These are phyloP conservation scores for Trichophyton rubrum DNA, from an alignment of 2,329 filamentous ascomycete genomes.

Conservation along the genomic window DNA sequence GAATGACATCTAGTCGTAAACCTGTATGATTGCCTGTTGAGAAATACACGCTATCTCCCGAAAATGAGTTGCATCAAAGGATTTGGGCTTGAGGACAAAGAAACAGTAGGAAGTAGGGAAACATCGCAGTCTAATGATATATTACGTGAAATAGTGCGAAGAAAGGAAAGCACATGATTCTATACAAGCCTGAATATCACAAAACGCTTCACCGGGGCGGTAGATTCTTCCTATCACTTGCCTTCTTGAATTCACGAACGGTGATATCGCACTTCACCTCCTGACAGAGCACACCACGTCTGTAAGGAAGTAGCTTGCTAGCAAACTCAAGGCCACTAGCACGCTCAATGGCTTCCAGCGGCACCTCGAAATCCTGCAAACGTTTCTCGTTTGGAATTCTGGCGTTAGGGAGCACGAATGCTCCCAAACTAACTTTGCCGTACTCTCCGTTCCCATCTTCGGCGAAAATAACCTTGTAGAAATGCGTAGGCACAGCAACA, in stretches of 20 bases:
- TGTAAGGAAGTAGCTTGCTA: slow-evolving; percentile 57
- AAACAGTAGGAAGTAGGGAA: neutral
- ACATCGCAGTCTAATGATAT: neutral
- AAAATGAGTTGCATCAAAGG: neutral
- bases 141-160: neutral
- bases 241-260: slow-evolving; percentile 58
- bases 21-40: neutral
- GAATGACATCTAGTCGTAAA: neutral
- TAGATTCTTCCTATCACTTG: slow-evolving; percentile 42
- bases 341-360: slow-evolving; percentile 80
- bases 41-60: neutral
- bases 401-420: slow-evolving; percentile 91
- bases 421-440: slow-evolving; percentile 75
- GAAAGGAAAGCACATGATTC: neutral
- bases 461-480: slow-evolving; percentile 97
- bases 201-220: slow-evolving; percentile 6
- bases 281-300: slow-evolving; percentile 68
- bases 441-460: slow-evolving; percentile 57
- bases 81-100: neutral
- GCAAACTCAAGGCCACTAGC: slow-evolving; percentile 89
- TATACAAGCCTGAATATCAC: neutral
- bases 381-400: slow-evolving; percentile 77
- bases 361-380: slow-evolving; percentile 85
- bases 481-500: slow-evolving; percentile 92
- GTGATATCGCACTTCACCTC: slow-evolving; percentile 75